Base-by-base conservation (phyloP, 2,329 filamentous ascomycete genomes). In the Sarocladium kiliense region DNA sequence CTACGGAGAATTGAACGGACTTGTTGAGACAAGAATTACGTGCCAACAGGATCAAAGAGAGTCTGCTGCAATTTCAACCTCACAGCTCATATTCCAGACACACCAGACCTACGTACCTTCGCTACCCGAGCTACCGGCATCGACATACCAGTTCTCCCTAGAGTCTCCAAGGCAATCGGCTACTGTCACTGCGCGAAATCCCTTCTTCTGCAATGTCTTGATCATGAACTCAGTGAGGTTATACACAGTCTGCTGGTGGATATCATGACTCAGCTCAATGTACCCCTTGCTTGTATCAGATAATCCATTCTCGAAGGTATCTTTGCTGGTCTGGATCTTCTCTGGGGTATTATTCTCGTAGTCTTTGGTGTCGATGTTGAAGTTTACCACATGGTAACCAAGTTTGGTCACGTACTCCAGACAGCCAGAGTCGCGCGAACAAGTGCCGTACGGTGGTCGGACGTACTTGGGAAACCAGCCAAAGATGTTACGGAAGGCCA, bases 341-440 rank as follows among this genome's bases (percentile, higher is more conserved):
- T 75, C 66, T 2, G 79, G 72, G 9, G 68, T 69, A 56, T 76
- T 72, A 60, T 82, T 76, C 61, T 79, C 70, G 63, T 81, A 85
- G 66, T 85, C 82, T 58, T 83, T 78, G 16, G 82, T 85, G 63
- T 86, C 82, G 12, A 85, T 66, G 62, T 83, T 77, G 60, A 78
- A 80, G 62, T 78, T 79, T 57, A 78, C 71, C 58, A 82, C 66
- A 62, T 84, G 79, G 66, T 84, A 85, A 39, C 77, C 78, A 26
- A 82, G 64, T 23, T 60, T 60, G 2, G 59, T 63, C 60, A 76
- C 60, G 27, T 69, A 62, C 3, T 60, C 58, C 41, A 69, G 62
- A 58, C 74, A 77, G 19, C 70, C 74, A n/a, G 72, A 73, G 6
- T 56, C 63, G 9, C 58, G 57, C 47, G 65, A 68, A 64, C 76